A percentile compares a stretch with the other conserved stretches of the same genome.
phyloP scores from a whole-genome alignment of 805 yeast genomes.

The Saccharomyces cerevisiae region DNA sequence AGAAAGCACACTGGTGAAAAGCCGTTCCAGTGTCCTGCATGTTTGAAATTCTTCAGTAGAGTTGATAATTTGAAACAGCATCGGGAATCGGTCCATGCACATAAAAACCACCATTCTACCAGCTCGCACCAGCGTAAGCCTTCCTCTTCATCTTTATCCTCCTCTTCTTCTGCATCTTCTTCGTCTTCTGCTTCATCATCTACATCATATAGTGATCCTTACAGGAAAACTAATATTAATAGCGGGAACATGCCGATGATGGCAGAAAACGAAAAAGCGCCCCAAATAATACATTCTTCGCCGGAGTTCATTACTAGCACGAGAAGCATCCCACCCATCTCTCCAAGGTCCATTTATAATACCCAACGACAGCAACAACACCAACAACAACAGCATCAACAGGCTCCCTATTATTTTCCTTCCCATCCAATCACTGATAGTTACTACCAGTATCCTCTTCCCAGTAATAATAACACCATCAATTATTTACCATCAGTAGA shows the following conservation, averaged over 20 bases:
- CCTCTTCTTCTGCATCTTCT: not conserved
- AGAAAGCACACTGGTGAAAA: conserved; percentile 92
- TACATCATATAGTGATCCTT: not conserved
- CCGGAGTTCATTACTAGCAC: not conserved
- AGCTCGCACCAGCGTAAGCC: not conserved
- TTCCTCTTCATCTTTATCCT: not conserved
- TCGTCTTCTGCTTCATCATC: not conserved
- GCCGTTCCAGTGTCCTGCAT: conserved; percentile 80
- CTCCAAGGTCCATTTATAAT: not conserved
- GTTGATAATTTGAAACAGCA: conserved; percentile 87
- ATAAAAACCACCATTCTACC: not conserved
- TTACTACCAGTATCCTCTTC: not conserved
- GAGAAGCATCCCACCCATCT: not conserved
- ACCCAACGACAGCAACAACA: not conserved
- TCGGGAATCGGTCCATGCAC: conserved; percentile 71
- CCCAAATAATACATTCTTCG: not conserved
- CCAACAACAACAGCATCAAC: not conserved
- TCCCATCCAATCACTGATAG: not conserved
- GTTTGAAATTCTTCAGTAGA: conserved; percentile 70
- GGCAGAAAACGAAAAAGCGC: not conserved
- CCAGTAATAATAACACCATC: not conserved
- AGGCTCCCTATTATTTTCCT: not conserved
- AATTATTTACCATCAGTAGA: not conserved
- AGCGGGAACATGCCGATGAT: not conserved
- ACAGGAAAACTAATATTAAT: not conserved